Conservation (phyloP, 345 rosid genomes). For the Eucalyptus marginata region DNA sequence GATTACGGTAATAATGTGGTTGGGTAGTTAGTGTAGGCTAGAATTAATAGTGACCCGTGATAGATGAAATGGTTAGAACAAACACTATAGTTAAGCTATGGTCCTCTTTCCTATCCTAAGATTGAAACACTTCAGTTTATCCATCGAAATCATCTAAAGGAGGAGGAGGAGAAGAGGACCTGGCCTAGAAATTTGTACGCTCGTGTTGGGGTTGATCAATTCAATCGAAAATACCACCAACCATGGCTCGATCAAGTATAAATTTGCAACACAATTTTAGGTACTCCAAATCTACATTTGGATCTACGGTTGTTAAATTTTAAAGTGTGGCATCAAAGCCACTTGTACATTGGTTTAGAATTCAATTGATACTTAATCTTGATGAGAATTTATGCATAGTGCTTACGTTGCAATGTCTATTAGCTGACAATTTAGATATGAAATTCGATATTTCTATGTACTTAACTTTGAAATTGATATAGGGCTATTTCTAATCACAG, state of each 20-base stretch:
- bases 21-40: background rate
- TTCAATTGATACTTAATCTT: background rate
- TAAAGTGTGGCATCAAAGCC: background rate
- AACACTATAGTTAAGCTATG: background rate
- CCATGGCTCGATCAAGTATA: background rate
- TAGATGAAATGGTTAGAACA: background rate
- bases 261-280: background rate
- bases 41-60: background rate
- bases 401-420: background rate
- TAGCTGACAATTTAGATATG: background rate
- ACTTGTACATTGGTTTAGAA: background rate
- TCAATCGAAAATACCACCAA: background rate
- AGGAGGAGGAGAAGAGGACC: background rate
- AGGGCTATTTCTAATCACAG: background rate
- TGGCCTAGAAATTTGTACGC: background rate
- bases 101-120: background rate
- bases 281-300: background rate
- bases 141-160: background rate
- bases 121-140: background rate
- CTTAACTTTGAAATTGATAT: background rate
- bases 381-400: background rate
- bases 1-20: background rate
- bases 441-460: rapidly evolving
- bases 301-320: background rate
- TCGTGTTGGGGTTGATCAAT: background rate